Evolutionary conservation across 805 yeast species (phyloP).

Genomic region (Saccharomycopsis sp.): DNA sequence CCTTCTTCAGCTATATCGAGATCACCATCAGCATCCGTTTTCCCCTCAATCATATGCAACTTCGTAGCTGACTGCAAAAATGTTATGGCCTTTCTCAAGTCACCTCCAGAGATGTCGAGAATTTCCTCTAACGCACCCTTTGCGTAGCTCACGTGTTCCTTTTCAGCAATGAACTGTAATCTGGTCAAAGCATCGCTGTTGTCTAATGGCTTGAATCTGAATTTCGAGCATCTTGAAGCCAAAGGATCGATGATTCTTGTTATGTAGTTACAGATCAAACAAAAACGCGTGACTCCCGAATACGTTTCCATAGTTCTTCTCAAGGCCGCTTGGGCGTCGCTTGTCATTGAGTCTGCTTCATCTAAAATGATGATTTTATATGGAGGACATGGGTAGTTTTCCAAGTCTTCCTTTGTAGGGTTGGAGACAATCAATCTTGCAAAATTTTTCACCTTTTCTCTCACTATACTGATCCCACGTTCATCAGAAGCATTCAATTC

Average conservation of each 20-base stretch:
- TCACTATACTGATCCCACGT: slow-evolving; percentile 80
- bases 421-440: slow-evolving; percentile 82
- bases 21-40: slow-evolving; percentile 29
- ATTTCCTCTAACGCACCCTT: slow-evolving; percentile 55
- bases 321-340: slow-evolving; percentile 92
- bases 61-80: slow-evolving; percentile 78
- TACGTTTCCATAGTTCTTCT: slow-evolving; percentile 92
- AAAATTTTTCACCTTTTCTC: slow-evolving; percentile 79
- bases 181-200: slow-evolving; percentile 63
- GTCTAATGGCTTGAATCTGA: slow-evolving; percentile 78
- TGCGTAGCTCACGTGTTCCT: slow-evolving; percentile 38
- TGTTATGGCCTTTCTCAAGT: slow-evolving; percentile 88
- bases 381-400: slow-evolving; percentile 90
- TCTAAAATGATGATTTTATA: slow-evolving; percentile 87
- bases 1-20: slow-evolving; percentile 25
- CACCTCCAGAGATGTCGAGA: slow-evolving; percentile 75
- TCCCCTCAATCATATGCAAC: slow-evolving; percentile 29
- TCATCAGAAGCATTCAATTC: slow-evolving; percentile 90
- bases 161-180: slow-evolving; percentile 50
- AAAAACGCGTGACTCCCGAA: slow-evolving; percentile 85
- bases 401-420: slow-evolving; percentile 61
- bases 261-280: slow-evolving; percentile 91
- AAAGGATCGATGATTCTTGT: slow-evolving; percentile 95
- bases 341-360: slow-evolving; percentile 97
- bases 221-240: slow-evolving; percentile 94